Evolutionary conservation across 176 grass and related monocot genomes (phyloP).

Genomic region (Oryza meridionalis): DNA sequence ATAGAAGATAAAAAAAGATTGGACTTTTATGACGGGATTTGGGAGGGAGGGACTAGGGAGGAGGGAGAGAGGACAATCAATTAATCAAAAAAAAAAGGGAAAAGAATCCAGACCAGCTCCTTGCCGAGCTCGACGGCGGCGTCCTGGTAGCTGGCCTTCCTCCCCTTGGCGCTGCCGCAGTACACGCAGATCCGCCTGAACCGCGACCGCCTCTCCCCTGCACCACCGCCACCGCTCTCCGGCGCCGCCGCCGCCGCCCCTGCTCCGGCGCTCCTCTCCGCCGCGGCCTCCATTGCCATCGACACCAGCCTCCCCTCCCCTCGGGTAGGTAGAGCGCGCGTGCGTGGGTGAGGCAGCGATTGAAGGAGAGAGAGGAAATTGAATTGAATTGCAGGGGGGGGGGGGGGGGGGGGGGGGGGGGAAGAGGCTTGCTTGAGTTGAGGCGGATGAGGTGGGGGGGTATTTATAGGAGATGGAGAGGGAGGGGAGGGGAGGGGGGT

Average conservation of each 20-base stretch:
- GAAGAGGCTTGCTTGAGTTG: background rate
- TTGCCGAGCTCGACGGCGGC: slow-evolving; percentile 87
- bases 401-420: background rate
- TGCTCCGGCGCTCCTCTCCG: slow-evolving; percentile 5
- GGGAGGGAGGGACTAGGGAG: background rate
- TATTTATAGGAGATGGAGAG: slow-evolving; percentile 42
- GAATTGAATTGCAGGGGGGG: background rate
- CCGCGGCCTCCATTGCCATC: slow-evolving; percentile 41
- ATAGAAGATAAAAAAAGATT: background rate
- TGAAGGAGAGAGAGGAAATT: background rate
- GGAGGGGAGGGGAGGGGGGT: background rate
- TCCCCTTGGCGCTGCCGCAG: slow-evolving; percentile 80
- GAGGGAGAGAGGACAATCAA: background rate
- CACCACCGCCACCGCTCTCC: background rate
- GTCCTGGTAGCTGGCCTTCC: slow-evolving; percentile 77
- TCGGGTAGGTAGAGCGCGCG: slow-evolving; percentile 34
- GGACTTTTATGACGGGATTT: slow-evolving; percentile 2
- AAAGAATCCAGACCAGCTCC: slow-evolving; percentile 52
- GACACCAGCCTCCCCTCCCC: too few species aligned
- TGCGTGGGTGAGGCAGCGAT: background rate
- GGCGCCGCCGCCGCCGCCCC: background rate
- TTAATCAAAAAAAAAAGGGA: too few species aligned
- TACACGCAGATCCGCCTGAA: slow-evolving; percentile 89
- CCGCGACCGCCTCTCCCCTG: slow-evolving; percentile 58
- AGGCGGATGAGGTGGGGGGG: slow-evolving; percentile 28